Evolutionary conservation across 306 rosid species (phyloP), one percentile per base, ranked within the genome.

Genomic region (Vigna nakashimae): DNA sequence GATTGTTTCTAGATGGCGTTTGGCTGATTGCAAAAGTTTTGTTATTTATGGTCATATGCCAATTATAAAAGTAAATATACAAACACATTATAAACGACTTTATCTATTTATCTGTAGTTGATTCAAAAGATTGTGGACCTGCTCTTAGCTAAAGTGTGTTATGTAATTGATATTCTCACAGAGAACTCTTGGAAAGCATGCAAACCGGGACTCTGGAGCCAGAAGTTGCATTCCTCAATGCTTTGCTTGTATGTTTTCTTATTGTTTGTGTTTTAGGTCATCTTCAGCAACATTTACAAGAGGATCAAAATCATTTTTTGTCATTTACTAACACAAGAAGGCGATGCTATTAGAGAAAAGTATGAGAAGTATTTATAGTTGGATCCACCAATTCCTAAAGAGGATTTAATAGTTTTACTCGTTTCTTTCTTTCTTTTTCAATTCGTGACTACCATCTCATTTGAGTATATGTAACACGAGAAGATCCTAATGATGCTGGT

Each of bases 171-270:
- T 85, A 66, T 20, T 69, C 73, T 85, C 70, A 73, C 84, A 90
- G 98, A 94, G 96, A 94, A 48, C 93, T 94, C 78, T 87, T 90
- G 74, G 92, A 88, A 62, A 80, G 84, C 30, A 89, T 94, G 95
- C 97, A 90, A 83, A 86, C 95, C 28, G 92, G 89, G 69, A 89
- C 95, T 13, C 76, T 92, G 89, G 97, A 92, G 50, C 93, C 98
- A 17, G 97, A 94, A 94, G 91, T 83, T 75, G 88, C 95, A 3
- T 85, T 94, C 84, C 92, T 94, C 79, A 92, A 88, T 82, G 95
- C 98, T 69, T 87, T 83, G 58, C 98, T 92, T 63, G 97, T 92
- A 83, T 59, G 53, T 13, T 80, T 71, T 50, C 26, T 73, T 66
- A 22, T 6, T 45, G 14, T 72, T 74, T 53, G 55, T 75, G 43